These are phyloP conservation scores for Blastobotrys petasosporus DNA, from an alignment of 1,139 yeast species.

Conservation along the genomic window DNA sequence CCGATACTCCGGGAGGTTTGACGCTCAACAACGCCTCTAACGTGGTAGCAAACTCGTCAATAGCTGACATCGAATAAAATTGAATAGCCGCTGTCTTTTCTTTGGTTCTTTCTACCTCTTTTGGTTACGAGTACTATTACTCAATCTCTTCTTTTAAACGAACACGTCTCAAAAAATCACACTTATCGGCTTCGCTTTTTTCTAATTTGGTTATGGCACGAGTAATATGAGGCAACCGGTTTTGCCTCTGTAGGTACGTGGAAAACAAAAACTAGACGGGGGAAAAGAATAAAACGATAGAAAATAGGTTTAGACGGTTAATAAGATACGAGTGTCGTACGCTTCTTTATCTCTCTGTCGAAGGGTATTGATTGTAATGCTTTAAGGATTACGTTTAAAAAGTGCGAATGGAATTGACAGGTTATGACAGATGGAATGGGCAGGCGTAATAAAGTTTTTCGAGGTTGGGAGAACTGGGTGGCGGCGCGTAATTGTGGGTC, in stretches of 20 bases:
- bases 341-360: conserved; percentile 1
- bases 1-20: conserved; percentile 92
- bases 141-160: neutral
- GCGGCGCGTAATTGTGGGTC: too few relatives aligned
- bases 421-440: too few relatives aligned
- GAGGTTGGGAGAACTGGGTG: too few relatives aligned
- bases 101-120: neutral
- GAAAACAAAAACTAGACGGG: neutral
- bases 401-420: too few relatives aligned
- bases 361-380: too few relatives aligned
- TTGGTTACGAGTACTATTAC: neutral
- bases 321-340: conserved; percentile 2
- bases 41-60: conserved; percentile 61
- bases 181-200: neutral
- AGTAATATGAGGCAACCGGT: neutral
- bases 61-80: conserved; percentile 4
- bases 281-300: conserved; percentile 2
- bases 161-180: neutral
- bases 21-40: conserved; percentile 63
- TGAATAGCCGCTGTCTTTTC: neutral
- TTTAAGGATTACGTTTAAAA: too few relatives aligned
- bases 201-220: neutral
- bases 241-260: neutral
- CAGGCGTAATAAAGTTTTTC: too few relatives aligned
- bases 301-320: conserved; percentile 3